phyloP scores from a whole-genome alignment of 163 green algal genomes.

The Scenedesmus sp. region DNA sequence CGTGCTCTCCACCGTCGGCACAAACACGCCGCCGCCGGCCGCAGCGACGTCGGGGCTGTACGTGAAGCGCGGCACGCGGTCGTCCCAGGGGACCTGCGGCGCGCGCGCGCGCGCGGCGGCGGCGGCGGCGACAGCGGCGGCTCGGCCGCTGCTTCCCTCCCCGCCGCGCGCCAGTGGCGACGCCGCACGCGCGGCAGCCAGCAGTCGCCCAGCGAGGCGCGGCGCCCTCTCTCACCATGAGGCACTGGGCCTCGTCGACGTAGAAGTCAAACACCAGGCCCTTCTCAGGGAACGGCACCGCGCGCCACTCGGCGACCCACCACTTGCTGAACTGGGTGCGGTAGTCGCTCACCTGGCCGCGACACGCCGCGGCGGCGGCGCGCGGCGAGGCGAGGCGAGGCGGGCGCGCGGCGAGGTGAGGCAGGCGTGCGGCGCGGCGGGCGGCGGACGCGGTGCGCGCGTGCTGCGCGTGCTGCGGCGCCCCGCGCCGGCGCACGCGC shows the following conservation, averaged over 20 bases:
- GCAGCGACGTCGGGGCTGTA: conserved; percentile 64
- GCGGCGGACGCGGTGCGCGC: too few relatives aligned
- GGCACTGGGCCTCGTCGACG: conserved; percentile 73
- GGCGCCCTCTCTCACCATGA: too few relatives aligned
- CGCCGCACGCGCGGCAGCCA: too few relatives aligned
- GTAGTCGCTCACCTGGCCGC: conserved; percentile 74
- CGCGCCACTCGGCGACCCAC: conserved; percentile 89
- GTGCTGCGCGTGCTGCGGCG: background rate
- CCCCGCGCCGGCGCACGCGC: conserved; percentile 27
- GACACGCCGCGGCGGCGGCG: background rate
- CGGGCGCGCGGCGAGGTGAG: too few relatives aligned
- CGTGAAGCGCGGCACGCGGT: conserved; percentile 75
- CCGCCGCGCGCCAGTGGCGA: too few relatives aligned
- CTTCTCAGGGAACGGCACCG: conserved; percentile 70
- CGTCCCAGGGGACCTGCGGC: conserved; percentile 83
- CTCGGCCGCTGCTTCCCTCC: too few relatives aligned
- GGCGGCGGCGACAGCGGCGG: too few relatives aligned
- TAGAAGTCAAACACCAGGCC: conserved; percentile 95
- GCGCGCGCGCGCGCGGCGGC: too few relatives aligned
- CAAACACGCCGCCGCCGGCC: conserved; percentile 71
- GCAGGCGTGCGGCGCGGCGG: too few relatives aligned
- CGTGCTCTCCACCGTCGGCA: conserved; percentile 90
- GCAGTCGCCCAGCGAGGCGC: too few relatives aligned
- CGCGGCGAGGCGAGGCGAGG: too few relatives aligned
- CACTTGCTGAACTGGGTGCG: conserved; percentile 89